A percentile compares a stretch with the other conserved stretches of the same genome.
phyloP scores from a whole-genome alignment of 2,329 filamentous ascomycete species.

The Fusarium mundagurra region DNA sequence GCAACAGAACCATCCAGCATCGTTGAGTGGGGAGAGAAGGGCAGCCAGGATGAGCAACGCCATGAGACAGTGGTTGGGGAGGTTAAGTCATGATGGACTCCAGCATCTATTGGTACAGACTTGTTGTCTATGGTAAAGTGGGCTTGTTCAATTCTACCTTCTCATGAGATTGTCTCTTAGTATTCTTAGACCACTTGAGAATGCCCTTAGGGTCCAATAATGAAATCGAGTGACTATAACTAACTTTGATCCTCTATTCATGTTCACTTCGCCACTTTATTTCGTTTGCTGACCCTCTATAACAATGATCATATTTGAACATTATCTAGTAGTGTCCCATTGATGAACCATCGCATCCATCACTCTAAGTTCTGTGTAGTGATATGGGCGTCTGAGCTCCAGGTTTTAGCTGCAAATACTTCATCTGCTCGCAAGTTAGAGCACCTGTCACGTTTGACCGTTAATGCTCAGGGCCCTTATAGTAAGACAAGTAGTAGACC shows the following conservation, averaged over 20 bases:
- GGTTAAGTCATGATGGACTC: neutral
- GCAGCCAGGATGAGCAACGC: neutral
- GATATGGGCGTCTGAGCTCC: too few relatives aligned
- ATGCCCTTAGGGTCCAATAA: neutral
- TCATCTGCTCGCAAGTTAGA: too few relatives aligned
- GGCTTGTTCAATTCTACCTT: neutral
- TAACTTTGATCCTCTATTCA: neutral
- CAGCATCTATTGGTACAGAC: accelerated
- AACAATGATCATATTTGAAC: too few relatives aligned
- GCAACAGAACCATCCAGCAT: neutral
- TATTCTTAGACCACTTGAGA: neutral
- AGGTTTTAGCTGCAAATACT: too few relatives aligned
- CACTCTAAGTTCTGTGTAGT: too few relatives aligned
- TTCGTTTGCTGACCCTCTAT: too few relatives aligned
- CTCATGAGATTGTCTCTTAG: neutral
- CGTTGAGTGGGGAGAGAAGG: neutral
- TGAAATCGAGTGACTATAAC: neutral
- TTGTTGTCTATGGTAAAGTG: neutral
- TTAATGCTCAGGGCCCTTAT: neutral
- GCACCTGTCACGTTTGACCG: too few relatives aligned
- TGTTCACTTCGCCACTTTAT: too few relatives aligned
- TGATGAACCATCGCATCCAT: neutral
- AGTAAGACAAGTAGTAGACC: neutral
- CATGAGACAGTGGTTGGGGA: neutral
- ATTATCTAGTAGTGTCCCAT: too few relatives aligned